These are phyloP conservation scores for Zygosaccharomyces kombuchaensis DNA, from an alignment of 805 yeast species.

Conservation along the genomic window DNA sequence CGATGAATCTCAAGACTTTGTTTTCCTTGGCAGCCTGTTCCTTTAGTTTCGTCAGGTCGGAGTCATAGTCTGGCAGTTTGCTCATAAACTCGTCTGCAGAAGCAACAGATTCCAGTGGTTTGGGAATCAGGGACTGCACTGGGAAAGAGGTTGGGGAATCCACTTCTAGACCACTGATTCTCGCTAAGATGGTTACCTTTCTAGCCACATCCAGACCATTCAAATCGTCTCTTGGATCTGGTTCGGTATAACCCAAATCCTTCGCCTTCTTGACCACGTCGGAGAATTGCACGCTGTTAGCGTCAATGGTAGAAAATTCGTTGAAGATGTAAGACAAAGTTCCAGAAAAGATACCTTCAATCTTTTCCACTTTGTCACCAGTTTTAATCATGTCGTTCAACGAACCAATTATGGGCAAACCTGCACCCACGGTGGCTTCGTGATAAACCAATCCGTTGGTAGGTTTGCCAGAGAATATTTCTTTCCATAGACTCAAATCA, in stretches of 20 bases:
- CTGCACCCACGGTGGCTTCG: slow-evolving; percentile 99
- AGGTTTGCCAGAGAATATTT: slow-evolving; percentile 57
- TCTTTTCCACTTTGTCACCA: slow-evolving; percentile 86
- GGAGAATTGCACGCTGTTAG: slow-evolving; percentile 69
- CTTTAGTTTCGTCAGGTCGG: slow-evolving; percentile 70
- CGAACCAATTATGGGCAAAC: slow-evolving; percentile 88
- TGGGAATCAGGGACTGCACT: slow-evolving; percentile 89
- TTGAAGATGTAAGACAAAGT: slow-evolving; percentile 93
- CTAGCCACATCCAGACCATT: slow-evolving; percentile 98
- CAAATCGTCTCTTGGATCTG: slow-evolving; percentile 98
- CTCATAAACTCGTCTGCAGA: slow-evolving; percentile 75
- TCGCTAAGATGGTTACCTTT: slow-evolving; percentile 92
- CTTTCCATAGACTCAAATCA: slow-evolving; percentile 68
- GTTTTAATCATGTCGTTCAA: slow-evolving; percentile 84
- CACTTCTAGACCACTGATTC: slow-evolving; percentile 82
- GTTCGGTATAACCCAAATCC: slow-evolving; percentile 92
- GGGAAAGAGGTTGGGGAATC: slow-evolving; percentile 90
- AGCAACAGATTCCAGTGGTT: slow-evolving; percentile 66
- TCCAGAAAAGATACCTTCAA: slow-evolving; percentile 97
- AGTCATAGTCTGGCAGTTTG: slow-evolving; percentile 79
- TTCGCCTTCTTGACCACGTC: slow-evolving; percentile 88
- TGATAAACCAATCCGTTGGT: slow-evolving; percentile 77
- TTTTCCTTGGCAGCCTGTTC: slow-evolving; percentile 74
- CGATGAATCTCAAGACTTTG: slow-evolving; percentile 91
- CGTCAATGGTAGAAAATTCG: slow-evolving; percentile 71